Evolutionary conservation across 345 rosid species (phyloP).

Genomic region (Zanthoxylum bungeanum): DNA sequence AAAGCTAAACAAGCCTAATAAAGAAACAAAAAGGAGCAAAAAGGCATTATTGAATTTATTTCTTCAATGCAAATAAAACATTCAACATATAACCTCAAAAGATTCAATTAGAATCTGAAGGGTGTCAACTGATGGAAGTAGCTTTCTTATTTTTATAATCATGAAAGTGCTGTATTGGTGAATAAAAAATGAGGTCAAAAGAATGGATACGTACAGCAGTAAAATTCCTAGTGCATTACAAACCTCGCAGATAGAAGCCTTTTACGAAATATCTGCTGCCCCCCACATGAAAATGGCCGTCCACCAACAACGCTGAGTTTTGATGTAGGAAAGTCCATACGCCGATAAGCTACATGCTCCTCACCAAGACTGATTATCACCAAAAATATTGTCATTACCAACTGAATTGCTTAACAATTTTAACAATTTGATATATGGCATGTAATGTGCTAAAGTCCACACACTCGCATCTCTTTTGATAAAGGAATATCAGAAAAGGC

Average conservation of each 20-base stretch:
- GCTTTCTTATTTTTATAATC: background rate
- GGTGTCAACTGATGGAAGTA: background rate
- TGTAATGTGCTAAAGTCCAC: background rate
- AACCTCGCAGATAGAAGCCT: slow-evolving; percentile 61
- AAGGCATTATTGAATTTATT: background rate
- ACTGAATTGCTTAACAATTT: background rate
- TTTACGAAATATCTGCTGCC: slow-evolving; percentile 49
- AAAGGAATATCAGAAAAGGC: background rate
- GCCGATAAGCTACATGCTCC: slow-evolving; percentile 71
- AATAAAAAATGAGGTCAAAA: background rate
- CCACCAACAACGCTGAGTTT: slow-evolving; percentile 88
- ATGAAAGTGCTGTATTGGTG: background rate
- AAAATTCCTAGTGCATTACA: slow-evolving; percentile 13
- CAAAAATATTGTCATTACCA: slow-evolving; percentile 10
- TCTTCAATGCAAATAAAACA: background rate
- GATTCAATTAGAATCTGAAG: background rate
- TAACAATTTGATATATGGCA: background rate
- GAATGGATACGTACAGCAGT: background rate
- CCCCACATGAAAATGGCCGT: slow-evolving; percentile 89
- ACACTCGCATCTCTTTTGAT: background rate
- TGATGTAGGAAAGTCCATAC: slow-evolving; percentile 57
- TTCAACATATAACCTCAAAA: background rate
- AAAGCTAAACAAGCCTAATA: background rate
- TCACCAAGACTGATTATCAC: slow-evolving; percentile 64
- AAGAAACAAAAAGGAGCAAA: background rate